Conservation (phyloP, 2,329 filamentous ascomycete genomes). For the Ceratocystis cacaofunesta region DNA sequence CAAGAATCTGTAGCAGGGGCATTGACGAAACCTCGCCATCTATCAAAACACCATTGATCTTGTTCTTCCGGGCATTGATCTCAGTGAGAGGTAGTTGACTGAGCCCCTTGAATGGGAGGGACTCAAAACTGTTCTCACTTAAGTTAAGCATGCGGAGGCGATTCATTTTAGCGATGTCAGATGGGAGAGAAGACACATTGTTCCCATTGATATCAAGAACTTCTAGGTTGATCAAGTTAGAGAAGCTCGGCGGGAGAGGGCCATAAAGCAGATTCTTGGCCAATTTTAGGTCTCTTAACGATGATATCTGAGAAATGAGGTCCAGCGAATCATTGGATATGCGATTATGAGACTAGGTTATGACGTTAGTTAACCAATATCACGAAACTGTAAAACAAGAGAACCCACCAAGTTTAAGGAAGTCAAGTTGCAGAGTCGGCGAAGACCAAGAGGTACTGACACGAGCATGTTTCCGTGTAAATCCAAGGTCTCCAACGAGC, state of each 20-base stretch:
- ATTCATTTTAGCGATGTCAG: slow-evolving; percentile 48
- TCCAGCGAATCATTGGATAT: slow-evolving; percentile 58
- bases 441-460: slow-evolving; percentile 58
- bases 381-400: background rate
- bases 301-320: slow-evolving; percentile 55
- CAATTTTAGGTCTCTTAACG: slow-evolving; percentile 66
- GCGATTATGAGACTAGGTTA: slow-evolving; percentile 57
- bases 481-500: slow-evolving; percentile 65
- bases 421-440: slow-evolving; percentile 58
- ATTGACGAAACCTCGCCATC: slow-evolving; percentile 43
- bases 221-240: slow-evolving; percentile 54
- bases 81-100: slow-evolving; percentile 56
- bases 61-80: slow-evolving; percentile 62
- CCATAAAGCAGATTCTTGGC: slow-evolving; percentile 63
- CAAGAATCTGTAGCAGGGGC: slow-evolving; percentile 54
- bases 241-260: slow-evolving; percentile 47
- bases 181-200: slow-evolving; percentile 55
- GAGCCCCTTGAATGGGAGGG: slow-evolving; percentile 55
- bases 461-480: slow-evolving; percentile 71
- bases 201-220: slow-evolving; percentile 72
- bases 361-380: slow-evolving; percentile 16
- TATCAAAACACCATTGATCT: slow-evolving; percentile 58
- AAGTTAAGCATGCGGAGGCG: slow-evolving; percentile 65
- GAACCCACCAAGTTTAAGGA: slow-evolving; percentile 61
- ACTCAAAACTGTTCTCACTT: slow-evolving; percentile 60